Base-by-base conservation (phyloP, 345 rosid genomes). In the Eucalyptus erythrocorys region DNA sequence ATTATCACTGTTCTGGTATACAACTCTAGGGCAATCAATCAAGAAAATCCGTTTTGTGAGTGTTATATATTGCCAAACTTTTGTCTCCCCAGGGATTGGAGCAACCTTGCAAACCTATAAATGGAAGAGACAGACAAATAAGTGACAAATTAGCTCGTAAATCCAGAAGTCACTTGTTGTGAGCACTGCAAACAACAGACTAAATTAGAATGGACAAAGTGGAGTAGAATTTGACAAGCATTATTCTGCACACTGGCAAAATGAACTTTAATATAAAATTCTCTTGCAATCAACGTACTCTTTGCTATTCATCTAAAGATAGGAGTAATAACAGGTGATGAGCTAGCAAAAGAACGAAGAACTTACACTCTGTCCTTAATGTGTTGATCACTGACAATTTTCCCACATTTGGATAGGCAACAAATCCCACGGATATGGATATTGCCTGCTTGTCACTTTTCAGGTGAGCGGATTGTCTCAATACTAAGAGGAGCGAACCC, bases 1-100 rank as follows among this genome's bases (percentile, higher is more conserved):
- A 1, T 94, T 13, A 92, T 97, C 99, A 49, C 59, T 95, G 89
- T 92, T 97, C 90, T 95, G 98, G 91, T 97, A 97, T 84, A 97
- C 99, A 92, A 96, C 98, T 59, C 99, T 97, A 87, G 99, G 99
- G 91, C 99, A 97, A 91, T 97, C 98, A 85, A 97, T 97, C 92
- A 98, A 93, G 92, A 95, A 98, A 64, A 97, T 98, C 88, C 95
- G 93, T 91, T 98, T 95, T 32, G 99, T 97, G 42, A 96, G 94
- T 82, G 98, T 95, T 91, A 97, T 97, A 82, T 98, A 97, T 88
- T 98, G 99, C 99, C 99, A 98, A 76, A 97, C 99, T 92, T 97
- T 97, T 13, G 99, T 98, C 93, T 98, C 99, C 87, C 99, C 97
- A 2, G 97, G 98, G 89, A 98, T 97, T 40, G 99, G 99, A 91